phyloP scores from a whole-genome alignment of 2,329 filamentous ascomycete genomes.

The Trichoderma polysporum region DNA sequence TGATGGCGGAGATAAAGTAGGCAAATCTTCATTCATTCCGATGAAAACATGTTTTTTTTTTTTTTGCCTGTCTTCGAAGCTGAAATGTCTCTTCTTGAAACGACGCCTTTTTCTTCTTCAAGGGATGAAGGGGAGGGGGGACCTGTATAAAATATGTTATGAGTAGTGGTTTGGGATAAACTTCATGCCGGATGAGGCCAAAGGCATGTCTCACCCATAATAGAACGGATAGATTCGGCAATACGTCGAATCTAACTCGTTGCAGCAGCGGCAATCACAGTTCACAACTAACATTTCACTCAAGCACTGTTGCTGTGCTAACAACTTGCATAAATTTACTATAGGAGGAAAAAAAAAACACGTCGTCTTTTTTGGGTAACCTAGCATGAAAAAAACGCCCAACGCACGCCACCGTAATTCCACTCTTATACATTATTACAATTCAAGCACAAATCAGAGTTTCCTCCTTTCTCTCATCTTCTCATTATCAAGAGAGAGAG shows the following conservation, averaged over 20 bases:
- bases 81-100: constrained; percentile 3
- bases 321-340: not conserved
- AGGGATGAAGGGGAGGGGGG: not conserved
- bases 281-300: not conserved
- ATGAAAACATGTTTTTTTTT: not conserved
- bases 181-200: not conserved
- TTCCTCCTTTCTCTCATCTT: not conserved
- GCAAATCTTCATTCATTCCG: not conserved
- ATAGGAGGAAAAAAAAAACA: not conserved
- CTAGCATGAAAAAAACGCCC: constrained; percentile 11
- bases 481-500: not conserved
- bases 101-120: not conserved
- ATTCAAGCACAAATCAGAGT: not conserved
- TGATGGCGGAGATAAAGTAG: not conserved
- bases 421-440: constrained; percentile 16
- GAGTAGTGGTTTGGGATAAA: not conserved
- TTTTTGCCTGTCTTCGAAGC: not conserved
- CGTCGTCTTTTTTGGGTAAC: not conserved
- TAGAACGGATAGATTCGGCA: too few species aligned
- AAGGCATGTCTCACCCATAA: not conserved
- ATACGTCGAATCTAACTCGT: not conserved
- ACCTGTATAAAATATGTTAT: not conserved
- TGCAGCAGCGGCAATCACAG: not conserved
- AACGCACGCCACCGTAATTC: constrained; percentile 17
- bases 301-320: not conserved